Conservation (phyloP, 2,329 filamentous ascomycete genomes). For the Ceratocystis colombiana region DNA sequence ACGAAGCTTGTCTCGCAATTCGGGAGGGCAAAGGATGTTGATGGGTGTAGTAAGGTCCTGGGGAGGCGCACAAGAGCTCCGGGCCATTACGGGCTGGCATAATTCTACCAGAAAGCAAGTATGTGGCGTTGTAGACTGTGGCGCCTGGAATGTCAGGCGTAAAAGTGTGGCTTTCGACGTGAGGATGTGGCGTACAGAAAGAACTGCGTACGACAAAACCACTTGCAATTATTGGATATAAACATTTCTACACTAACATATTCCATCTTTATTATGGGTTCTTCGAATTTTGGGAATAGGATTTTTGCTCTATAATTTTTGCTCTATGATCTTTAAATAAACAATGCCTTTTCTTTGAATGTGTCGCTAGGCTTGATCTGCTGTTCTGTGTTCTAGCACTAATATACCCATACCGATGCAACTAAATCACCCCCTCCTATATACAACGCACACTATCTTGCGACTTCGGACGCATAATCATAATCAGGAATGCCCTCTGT, state of each 20-base stretch:
- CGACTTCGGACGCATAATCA: slow-evolving; percentile 17
- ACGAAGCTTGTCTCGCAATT: slow-evolving; percentile 16
- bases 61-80: slow-evolving; percentile 14
- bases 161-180: slow-evolving; percentile 2
- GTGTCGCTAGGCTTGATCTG: not conserved
- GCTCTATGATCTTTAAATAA: not conserved
- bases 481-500: slow-evolving; percentile 17
- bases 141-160: slow-evolving; percentile 20
- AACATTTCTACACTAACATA: no score
- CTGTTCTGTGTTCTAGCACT: slow-evolving; percentile 15
- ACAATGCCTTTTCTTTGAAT: not conserved
- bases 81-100: slow-evolving; percentile 20
- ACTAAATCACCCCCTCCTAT: not conserved
- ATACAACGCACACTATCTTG: not conserved
- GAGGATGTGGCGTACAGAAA: not conserved
- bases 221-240: no score
- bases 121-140: slow-evolving; percentile 9
- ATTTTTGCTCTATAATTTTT: not conserved
- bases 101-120: not conserved
- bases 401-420: not conserved
- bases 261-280: no score
- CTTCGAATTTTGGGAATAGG: not conserved
- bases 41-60: not conserved
- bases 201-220: no score
- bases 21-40: slow-evolving; percentile 14